Conservation (phyloP, 2,329 filamentous ascomycete species). For the Claviceps citrina region DNA sequence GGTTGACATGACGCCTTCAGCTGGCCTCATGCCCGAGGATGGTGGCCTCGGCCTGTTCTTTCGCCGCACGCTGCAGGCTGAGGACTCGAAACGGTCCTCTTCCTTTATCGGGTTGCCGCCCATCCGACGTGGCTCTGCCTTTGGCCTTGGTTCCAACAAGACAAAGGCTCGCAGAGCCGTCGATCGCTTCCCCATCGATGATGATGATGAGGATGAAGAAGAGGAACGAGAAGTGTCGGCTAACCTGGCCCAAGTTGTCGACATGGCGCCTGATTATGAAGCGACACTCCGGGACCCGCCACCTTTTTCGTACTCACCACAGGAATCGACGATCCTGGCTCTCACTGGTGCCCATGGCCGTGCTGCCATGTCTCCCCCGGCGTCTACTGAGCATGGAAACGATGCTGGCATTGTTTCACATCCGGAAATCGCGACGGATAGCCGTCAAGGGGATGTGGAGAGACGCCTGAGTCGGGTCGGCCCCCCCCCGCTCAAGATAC, state of each 20-base stretch:
- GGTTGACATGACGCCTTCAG: not conserved
- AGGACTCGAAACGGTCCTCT: constrained; percentile 25
- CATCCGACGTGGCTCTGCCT: constrained; percentile 42
- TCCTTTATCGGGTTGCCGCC: constrained; percentile 44
- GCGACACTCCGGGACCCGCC: not conserved
- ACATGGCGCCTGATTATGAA: not conserved
- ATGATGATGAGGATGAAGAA: constrained; percentile 14
- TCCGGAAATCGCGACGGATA: not conserved
- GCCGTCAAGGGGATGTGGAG: not conserved
- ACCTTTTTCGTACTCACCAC: not conserved
- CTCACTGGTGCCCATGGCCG: not conserved
- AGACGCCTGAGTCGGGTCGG: not conserved
- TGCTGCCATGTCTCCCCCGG: not conserved
- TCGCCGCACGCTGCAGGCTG: constrained; percentile 8
- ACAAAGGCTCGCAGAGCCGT: constrained; percentile 17
- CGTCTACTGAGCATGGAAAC: not conserved
- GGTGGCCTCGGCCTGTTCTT: constrained; percentile 5
- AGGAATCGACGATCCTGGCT: not conserved
- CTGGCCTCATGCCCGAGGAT: constrained; percentile 3
- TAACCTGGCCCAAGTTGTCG: too few relatives aligned
- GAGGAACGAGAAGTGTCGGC: not conserved
- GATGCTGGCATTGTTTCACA: not conserved
- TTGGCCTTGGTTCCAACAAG: constrained; percentile 26
- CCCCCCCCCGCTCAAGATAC: not conserved
- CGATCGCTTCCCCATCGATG: constrained; percentile 18